Conservation (phyloP, 345 rosid genomes). For the Xanthoceras sorbifolium region DNA sequence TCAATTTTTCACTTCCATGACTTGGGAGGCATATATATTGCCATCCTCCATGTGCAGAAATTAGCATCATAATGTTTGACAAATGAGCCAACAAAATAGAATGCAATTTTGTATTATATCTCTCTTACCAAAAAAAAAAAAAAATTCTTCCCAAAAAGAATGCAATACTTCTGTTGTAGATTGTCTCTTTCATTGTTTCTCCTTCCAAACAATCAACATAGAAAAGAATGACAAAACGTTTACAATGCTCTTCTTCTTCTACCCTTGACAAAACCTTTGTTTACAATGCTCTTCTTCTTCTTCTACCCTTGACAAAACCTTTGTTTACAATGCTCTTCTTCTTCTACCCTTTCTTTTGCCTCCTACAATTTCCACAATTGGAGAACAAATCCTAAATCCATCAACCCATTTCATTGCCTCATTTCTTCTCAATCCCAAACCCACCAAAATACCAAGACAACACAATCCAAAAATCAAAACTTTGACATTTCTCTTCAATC, state of each 20-base stretch:
- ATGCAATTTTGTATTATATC: not conserved
- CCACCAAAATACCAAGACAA: slow-evolving; percentile 35
- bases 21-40: too few relatives aligned
- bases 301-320: not conserved
- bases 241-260: too few relatives aligned
- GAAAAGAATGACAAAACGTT: not conserved
- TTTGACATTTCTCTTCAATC: slow-evolving; percentile 27
- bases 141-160: not conserved
- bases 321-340: slow-evolving; percentile 21
- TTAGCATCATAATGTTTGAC: not conserved
- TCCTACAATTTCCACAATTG: slow-evolving; percentile 27
- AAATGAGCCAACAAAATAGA: not conserved
- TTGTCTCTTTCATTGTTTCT: not conserved
- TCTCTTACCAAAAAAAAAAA: too few relatives aligned
- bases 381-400: slow-evolving; percentile 26
- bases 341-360: slow-evolving; percentile 30
- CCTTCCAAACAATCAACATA: not conserved
- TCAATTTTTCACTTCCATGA: not conserved
- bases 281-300: too few relatives aligned
- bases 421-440: slow-evolving; percentile 32
- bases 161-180: too few relatives aligned
- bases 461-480: slow-evolving; percentile 40
- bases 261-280: too few relatives aligned
- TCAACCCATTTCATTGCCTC: slow-evolving; percentile 31
- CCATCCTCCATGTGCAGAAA: not conserved